Percentiles rank a stretch among this genome's conserved stretches.
These are phyloP conservation scores for Aspergillus sp. DNA, from an alignment of 2,329 filamentous ascomycete species.

Conservation along the genomic window DNA sequence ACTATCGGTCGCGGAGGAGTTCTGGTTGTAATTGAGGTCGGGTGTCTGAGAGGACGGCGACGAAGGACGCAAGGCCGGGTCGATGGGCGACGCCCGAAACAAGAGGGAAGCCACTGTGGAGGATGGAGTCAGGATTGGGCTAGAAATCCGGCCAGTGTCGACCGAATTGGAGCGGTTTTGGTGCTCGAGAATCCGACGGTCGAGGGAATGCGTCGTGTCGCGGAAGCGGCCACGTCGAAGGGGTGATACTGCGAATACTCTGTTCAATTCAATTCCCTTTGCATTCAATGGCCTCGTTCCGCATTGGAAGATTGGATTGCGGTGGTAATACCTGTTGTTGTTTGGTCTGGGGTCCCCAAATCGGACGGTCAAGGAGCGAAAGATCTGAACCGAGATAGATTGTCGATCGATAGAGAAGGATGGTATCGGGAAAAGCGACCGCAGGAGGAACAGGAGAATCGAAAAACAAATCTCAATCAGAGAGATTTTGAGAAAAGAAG, in stretches of 20 bases:
- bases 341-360: neutral
- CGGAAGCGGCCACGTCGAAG: slow-evolving; percentile 22
- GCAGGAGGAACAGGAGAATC: neutral
- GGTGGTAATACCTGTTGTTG: neutral
- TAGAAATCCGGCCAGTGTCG: slow-evolving; percentile 32
- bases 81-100: slow-evolving; percentile 60
- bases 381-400: slow-evolving; percentile 14
- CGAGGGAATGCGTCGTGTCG: slow-evolving; percentile 8
- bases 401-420: neutral
- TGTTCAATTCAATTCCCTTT: neutral
- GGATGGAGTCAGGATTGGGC: slow-evolving; percentile 47
- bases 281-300: no score
- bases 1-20: slow-evolving; percentile 46
- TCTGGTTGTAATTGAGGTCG: slow-evolving; percentile 41
- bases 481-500: neutral
- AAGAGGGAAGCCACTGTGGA: slow-evolving; percentile 60
- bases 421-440: neutral
- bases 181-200: slow-evolving; percentile 3
- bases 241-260: no score
- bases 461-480: neutral
- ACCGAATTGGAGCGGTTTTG: slow-evolving; percentile 28
- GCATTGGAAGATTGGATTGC: no score
- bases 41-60: slow-evolving; percentile 44
- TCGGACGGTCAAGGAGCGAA: slow-evolving; percentile 15
- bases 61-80: slow-evolving; percentile 45